Conservation (phyloP, 352 stramenopile species). For the Peronospora tabacina region DNA sequence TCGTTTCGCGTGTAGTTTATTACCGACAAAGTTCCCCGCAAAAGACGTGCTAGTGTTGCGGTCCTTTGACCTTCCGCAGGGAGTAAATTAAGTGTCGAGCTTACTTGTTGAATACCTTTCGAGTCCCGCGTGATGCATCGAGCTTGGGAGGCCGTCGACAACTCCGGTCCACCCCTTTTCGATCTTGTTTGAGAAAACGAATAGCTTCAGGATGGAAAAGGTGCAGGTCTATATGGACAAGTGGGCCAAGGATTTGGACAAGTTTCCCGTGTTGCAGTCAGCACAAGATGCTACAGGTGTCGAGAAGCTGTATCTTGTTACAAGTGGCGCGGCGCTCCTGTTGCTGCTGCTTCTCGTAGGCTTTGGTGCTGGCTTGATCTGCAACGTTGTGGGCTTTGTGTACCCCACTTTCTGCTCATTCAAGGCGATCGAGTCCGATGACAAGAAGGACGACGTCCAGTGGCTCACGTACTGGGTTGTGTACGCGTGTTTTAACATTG, state of each 20-base stretch:
- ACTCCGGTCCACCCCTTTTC: conserved; percentile 4
- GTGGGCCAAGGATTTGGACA: conserved; percentile 81
- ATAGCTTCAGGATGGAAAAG: conserved; percentile 50
- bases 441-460: conserved; percentile 81
- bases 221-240: conserved; percentile 82
- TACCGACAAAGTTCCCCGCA: conserved; percentile 1
- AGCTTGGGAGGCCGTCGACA: neutral
- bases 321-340: conserved; percentile 45
- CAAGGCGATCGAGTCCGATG: conserved; percentile 72
- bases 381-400: conserved; percentile 75
- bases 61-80: conserved; percentile 4
- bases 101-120: neutral
- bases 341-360: conserved; percentile 76
- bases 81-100: neutral
- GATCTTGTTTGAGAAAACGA: conserved; percentile 18
- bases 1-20: conserved; percentile 7
- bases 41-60: no score
- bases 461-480: conserved; percentile 98
- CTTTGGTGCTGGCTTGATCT: conserved; percentile 81
- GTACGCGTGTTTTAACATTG: conserved; percentile 95
- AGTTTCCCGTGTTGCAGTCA: conserved; percentile 68
- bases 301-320: conserved; percentile 86
- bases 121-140: neutral
- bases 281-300: conserved; percentile 76
- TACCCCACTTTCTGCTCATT: conserved; percentile 83